A percentile compares a stretch with the other conserved stretches of the same genome.
These are phyloP conservation scores for Prinsepia uniflora DNA, from an alignment of 306 rosid genomes.

Conservation along the genomic window DNA sequence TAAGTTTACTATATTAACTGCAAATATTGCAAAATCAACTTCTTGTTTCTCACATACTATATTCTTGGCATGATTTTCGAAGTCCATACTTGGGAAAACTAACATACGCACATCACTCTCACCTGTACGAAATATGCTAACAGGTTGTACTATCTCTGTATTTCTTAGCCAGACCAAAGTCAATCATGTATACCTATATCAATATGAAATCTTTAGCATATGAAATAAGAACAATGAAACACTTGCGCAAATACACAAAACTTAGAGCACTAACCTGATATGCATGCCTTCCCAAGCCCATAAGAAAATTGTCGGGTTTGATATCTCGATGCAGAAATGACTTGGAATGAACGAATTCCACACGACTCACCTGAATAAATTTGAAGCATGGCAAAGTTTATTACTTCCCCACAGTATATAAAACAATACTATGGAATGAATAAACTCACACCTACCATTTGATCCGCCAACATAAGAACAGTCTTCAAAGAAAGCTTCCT, in stretches of 20 bases:
- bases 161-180: slow-evolving; percentile 96
- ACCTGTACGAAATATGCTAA: slow-evolving; percentile 98
- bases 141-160: slow-evolving; percentile 84
- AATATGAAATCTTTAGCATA: not conserved
- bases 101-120: slow-evolving; percentile 22
- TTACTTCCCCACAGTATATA: not conserved
- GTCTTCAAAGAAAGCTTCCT: slow-evolving; percentile 89
- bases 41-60: not conserved
- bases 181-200: slow-evolving; percentile 53
- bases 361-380: slow-evolving; percentile 71
- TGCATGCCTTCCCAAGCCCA: slow-evolving; percentile 98
- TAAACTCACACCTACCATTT: slow-evolving; percentile 59
- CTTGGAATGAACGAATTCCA: slow-evolving; percentile 83
- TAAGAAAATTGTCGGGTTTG: slow-evolving; percentile 93
- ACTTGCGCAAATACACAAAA: not conserved
- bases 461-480: slow-evolving; percentile 96
- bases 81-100: not conserved
- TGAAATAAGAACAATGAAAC: not conserved
- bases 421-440: not conserved
- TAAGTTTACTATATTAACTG: slow-evolving; percentile 38
- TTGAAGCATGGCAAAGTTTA: not conserved
- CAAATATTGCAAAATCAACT: not conserved
- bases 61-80: not conserved
- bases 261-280: slow-evolving; percentile 54
- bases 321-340: slow-evolving; percentile 96